A percentile compares a stretch with the other conserved stretches of the same genome.
Conservation (phyloP, 2,329 filamentous ascomycete species). For the Chaetomiaceae sp. region DNA sequence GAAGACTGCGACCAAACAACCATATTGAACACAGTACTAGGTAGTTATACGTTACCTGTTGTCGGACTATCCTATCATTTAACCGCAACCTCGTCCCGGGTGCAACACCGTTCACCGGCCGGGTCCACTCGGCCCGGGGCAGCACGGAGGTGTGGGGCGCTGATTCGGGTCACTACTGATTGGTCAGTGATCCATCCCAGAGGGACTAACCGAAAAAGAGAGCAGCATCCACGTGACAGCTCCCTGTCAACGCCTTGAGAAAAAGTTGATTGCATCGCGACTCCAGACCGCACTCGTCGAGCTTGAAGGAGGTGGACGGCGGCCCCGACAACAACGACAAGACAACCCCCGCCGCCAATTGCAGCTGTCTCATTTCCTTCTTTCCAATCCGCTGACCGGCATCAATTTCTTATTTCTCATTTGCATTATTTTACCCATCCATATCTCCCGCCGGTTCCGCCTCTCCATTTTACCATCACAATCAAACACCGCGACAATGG, state of each 20-base stretch:
- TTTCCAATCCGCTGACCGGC: no score
- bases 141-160: conserved; percentile 13
- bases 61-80: no score
- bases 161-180: neutral
- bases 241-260: conserved; percentile 11
- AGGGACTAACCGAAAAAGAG: conserved; percentile 3
- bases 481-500: conserved; percentile 22
- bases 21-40: no score
- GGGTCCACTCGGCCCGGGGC: neutral
- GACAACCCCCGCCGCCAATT: conserved; percentile 10
- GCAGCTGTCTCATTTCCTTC: neutral
- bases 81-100: no score
- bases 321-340: conserved; percentile 2
- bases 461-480: neutral
- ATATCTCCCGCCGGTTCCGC: neutral
- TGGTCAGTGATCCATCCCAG: neutral
- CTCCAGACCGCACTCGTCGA: conserved; percentile 7
- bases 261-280: conserved; percentile 21
- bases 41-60: no score
- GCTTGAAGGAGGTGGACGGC: conserved; percentile 19
- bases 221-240: conserved; percentile 18
- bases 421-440: neutral
- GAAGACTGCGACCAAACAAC: no score
- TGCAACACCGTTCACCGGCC: no score
- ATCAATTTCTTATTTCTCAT: neutral